Conservation (phyloP, 106 monocot species). For the Triglochin maritima region DNA sequence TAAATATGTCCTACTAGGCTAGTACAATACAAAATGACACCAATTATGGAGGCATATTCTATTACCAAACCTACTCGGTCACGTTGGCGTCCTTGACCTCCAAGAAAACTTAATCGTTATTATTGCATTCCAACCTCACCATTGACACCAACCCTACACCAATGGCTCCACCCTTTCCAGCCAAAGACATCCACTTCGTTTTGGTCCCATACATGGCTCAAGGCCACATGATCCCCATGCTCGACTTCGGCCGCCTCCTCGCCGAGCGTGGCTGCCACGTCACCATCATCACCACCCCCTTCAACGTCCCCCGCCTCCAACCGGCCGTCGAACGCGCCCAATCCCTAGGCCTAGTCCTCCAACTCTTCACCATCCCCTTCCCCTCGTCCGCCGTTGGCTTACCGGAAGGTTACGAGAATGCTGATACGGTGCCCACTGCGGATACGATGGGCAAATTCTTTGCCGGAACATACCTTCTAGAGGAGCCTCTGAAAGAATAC, state of each 20-base stretch:
- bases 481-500: not conserved
- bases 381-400: not conserved
- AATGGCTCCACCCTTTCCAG: not conserved
- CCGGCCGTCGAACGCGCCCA: not conserved
- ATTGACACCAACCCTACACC: too few relatives aligned
- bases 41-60: too few relatives aligned
- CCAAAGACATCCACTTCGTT: constrained; percentile 20
- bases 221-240: constrained; percentile 52
- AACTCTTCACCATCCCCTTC: constrained; percentile 2
- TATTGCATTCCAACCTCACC: too few relatives aligned
- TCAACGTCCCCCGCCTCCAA: not conserved
- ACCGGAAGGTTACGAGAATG: constrained; percentile 7
- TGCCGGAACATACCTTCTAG: not conserved
- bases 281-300: constrained; percentile 37
- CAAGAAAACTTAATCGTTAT: too few relatives aligned
- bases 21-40: too few relatives aligned
- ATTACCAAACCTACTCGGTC: too few relatives aligned
- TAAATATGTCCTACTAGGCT: too few relatives aligned
- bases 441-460: not conserved
- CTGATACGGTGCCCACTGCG: not conserved
- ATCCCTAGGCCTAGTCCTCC: not conserved
- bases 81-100: too few relatives aligned
- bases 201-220: constrained; percentile 42
- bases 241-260: constrained; percentile 32
- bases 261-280: constrained; percentile 19